Percentiles rank a stretch among this genome's conserved stretches.
These are phyloP conservation scores for Moesziomyces globuligerus DNA, from an alignment of 1,284 basidiomycete genomes.

Conservation along the genomic window DNA sequence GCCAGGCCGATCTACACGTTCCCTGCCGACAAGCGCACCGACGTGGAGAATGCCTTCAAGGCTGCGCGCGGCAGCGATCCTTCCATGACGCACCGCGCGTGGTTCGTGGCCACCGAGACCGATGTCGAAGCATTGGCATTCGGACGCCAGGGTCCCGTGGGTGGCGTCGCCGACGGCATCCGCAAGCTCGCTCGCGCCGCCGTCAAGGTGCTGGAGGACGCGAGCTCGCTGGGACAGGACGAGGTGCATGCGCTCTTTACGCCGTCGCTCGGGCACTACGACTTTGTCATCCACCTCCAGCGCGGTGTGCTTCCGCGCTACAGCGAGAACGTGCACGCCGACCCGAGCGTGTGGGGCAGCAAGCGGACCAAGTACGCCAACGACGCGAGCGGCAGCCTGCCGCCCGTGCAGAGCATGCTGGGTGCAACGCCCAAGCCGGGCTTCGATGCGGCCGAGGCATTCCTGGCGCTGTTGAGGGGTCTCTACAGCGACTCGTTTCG, in stretches of 20 bases:
- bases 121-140: slow-evolving; percentile 81
- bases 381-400: slow-evolving; percentile 46
- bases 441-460: slow-evolving; percentile 81
- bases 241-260: slow-evolving; percentile 77
- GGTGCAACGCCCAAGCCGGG: slow-evolving; percentile 47
- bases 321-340: slow-evolving; percentile 68
- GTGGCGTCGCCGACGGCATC: slow-evolving; percentile 56
- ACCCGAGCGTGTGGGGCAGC: slow-evolving; percentile 44
- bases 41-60: slow-evolving; percentile 72
- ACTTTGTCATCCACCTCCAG: slow-evolving; percentile 83
- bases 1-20: slow-evolving; percentile 62
- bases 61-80: slow-evolving; percentile 66
- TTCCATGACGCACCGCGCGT: slow-evolving; percentile 72
- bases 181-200: slow-evolving; percentile 53
- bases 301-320: slow-evolving; percentile 78
- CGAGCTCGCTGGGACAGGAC: slow-evolving; percentile 42
- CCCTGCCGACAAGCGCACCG: slow-evolving; percentile 71
- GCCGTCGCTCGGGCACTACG: slow-evolving; percentile 85
- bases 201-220: slow-evolving; percentile 36
- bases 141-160: slow-evolving; percentile 69
- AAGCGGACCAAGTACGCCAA: slow-evolving; percentile 71
- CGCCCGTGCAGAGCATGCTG: slow-evolving; percentile 51
- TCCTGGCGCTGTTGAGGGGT: slow-evolving; percentile 75
- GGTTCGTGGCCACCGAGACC: slow-evolving; percentile 83
- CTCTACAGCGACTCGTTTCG: slow-evolving; percentile 81